Conservation (phyloP, 805 yeast genomes). For the Candida gorgasii region DNA sequence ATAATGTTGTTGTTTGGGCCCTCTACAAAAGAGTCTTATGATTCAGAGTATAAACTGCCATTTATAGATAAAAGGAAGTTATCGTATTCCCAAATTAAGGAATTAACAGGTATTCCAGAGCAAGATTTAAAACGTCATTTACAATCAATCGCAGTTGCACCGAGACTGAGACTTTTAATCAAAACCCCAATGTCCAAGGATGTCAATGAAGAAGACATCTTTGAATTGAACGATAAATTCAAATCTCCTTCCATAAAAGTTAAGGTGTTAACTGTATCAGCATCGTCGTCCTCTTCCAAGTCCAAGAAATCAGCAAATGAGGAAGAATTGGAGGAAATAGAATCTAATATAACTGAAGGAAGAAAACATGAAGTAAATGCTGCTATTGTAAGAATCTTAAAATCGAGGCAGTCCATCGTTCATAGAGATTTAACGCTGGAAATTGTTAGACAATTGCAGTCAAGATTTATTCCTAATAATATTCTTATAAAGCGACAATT, state of each 20-base stretch:
- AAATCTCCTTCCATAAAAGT: constrained; percentile 67
- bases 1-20: constrained; percentile 70
- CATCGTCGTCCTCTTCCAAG: constrained; percentile 25
- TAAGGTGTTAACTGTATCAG: constrained; percentile 67
- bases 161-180: constrained; percentile 70
- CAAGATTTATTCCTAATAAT: constrained; percentile 70
- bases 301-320: constrained; percentile 48
- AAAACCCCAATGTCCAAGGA: constrained; percentile 78
- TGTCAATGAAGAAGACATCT: constrained; percentile 61
- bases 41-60: constrained; percentile 33
- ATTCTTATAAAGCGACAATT: constrained; percentile 68
- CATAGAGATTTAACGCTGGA: constrained; percentile 72
- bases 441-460: constrained; percentile 56
- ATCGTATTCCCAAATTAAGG: constrained; percentile 61
- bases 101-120: constrained; percentile 69
- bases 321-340: constrained; percentile 52
- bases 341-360: constrained; percentile 59
- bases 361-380: constrained; percentile 76
- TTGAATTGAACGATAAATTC: constrained; percentile 67
- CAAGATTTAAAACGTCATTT: constrained; percentile 74
- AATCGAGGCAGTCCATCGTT: constrained; percentile 58
- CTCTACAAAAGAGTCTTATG: constrained; percentile 23
- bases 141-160: constrained; percentile 82
- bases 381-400: constrained; percentile 86
- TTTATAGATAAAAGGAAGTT: constrained; percentile 55